Evolutionary conservation across 805 yeast species (phyloP), one percentile per base, ranked within the genome.

Genomic region (Lipomyces chichibuensis): DNA sequence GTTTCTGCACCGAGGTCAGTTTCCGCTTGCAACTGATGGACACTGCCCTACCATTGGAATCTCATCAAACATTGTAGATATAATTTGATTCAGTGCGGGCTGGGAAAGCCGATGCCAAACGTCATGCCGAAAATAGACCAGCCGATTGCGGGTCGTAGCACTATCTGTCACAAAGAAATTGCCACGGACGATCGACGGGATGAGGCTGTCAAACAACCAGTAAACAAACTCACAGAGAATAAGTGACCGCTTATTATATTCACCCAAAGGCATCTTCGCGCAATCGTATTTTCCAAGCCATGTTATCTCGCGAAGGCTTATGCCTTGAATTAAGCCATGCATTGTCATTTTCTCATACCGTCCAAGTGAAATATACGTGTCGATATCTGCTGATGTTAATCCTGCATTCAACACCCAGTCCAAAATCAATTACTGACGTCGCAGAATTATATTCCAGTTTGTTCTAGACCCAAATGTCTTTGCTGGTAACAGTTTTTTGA

Each of bases 81-180:
- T 63, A 14, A 67, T 53, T 5, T 69, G 3, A 76, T 73, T 62
- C 82, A 74, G 79, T 83, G 88, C 0, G 77, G 76, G 13, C 72
- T 71, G 1, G 85, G 79, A 20, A 84, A 76, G 46, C 57, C 55
- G 9, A 71, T 74, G 20, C 96, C 97, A 92, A 0, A 79, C 76
- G 29, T 78, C 80, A 63, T 87, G 92, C 20, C 88, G 81, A 72
- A 84, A 90, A 73, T 80, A 90, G 0, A 81, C 62, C 0, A 85
- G 65, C 3, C 77, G 77, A 9, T 74, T 77, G 0, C 79, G 74
- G 23, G 75, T 63, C 0, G 81, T 80, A 9, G 85, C 83, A 0
- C 80, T 76, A 59, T 87, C 89, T 0, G 95, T 88, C 4, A 88
- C 87, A 74, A 90, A 88, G 79, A 91, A 92, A 72, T 84, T 85